Evolutionary conservation across 1,284 basidiomycete genomes (phyloP), one percentile per base, ranked within the genome.

Genomic region (Malassezia yamatoensis): DNA sequence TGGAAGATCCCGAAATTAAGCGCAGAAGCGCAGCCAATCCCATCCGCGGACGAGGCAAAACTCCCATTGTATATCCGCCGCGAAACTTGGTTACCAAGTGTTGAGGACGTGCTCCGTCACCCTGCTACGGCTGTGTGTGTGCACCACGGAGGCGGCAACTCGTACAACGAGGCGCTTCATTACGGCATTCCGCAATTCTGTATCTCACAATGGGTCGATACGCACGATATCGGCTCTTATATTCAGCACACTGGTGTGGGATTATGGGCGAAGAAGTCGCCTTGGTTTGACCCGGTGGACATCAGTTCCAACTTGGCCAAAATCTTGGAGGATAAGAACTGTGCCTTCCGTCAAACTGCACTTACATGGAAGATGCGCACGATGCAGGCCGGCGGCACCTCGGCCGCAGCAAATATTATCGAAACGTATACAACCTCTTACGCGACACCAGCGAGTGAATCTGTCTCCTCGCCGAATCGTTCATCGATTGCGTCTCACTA

Each of bases 101-200:
- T 62, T 20, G 56, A 65, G 16, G 51, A 50, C 1, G 68, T 71
- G 40, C 60, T 65, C 50, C 49, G 59, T 43, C 69, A 71, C 36
- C 66, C 69, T 24, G 63, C 66, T 5, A 37, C 66, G 24, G 65
- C 64, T 33, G 63, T 63, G 1, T 59, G 56, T 15, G 54, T 69
- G 39, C 67, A 71, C 58, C 69, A 71, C 47, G 69, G 67, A 16
- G 69, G 69, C 10, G 69, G 69, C 45, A 71, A 71, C 57, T 64
- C 61, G 15, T 71, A 68, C 64, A 71, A 71, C 58, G 69, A 72
- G 49, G 69, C 69, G 0, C 50, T 72, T 9, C 61, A 58, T 51
- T 63, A 59, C 49, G 69, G 64, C 20, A 41, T 67, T 13, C 69
- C 67, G 11, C 69, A 72, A 52, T 60, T 72, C 46, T 54, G 67